phyloP scores from a whole-genome alignment of 257 asterid genomes.

The Plantago major region DNA sequence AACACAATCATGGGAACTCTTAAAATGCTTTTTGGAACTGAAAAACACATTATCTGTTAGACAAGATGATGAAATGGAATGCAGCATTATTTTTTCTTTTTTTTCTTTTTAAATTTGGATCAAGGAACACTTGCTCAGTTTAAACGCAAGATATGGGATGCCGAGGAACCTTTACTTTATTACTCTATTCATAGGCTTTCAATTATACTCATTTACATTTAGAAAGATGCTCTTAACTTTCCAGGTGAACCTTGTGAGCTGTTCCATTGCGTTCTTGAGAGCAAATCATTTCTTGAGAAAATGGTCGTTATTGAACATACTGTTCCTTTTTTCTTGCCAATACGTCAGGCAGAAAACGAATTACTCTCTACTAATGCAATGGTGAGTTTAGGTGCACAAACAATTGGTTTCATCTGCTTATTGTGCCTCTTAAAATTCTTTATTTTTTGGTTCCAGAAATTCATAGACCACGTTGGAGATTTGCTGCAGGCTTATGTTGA shows the following conservation, averaged over 20 bases:
- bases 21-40: no score
- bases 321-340: constrained; percentile 86
- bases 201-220: neutral
- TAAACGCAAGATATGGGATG: no score
- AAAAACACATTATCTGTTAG: no score
- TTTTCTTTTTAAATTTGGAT: no score
- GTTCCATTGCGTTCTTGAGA: constrained; percentile 96
- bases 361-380: constrained; percentile 86
- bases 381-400: constrained; percentile 43
- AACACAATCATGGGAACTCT: no score
- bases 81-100: no score
- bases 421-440: constrained; percentile 18
- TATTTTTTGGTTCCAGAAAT: constrained; percentile 59
- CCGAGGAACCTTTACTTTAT: no score
- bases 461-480: constrained; percentile 90
- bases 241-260: constrained; percentile 93
- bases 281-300: constrained; percentile 98
- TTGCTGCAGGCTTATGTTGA: constrained; percentile 94
- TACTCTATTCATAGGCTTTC: no score
- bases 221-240: constrained; percentile 15
- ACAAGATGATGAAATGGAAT: no score
- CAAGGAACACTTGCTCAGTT: no score
- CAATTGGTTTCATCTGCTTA: constrained; percentile 17
- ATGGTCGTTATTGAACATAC: constrained; percentile 91
- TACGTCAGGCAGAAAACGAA: constrained; percentile 83